Conservation (phyloP, 2,329 filamentous ascomycete genomes). For the Diaporthe batatas region DNA sequence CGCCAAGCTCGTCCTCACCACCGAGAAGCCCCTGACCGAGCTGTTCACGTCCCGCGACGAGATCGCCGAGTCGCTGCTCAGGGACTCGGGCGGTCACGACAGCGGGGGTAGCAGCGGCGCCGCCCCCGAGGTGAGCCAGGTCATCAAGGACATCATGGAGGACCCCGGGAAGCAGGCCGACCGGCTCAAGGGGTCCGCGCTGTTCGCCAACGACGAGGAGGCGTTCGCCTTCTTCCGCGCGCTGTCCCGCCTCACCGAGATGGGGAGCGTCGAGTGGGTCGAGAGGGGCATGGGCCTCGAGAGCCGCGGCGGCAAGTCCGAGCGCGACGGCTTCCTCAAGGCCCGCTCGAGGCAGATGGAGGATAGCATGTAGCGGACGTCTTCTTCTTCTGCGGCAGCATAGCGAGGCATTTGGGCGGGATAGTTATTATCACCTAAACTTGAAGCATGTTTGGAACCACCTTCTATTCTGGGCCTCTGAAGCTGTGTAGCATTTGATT, state of each 20-base stretch:
- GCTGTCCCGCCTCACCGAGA: conserved; percentile 85
- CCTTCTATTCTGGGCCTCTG: not conserved
- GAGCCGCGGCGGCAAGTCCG: conserved; percentile 72
- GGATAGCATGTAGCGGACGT: conserved; percentile 69
- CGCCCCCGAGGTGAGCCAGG: conserved; percentile 69
- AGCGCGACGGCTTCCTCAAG: conserved; percentile 75
- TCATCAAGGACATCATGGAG: conserved; percentile 86
- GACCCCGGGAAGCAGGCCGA: conserved; percentile 88
- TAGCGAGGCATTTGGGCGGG: conserved; percentile 33
- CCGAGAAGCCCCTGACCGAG: conserved; percentile 84
- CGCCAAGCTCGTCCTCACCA: conserved; percentile 95
- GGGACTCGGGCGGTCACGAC: conserved; percentile 58
- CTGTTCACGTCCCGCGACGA: conserved; percentile 85
- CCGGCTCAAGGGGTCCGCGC: conserved; percentile 84
- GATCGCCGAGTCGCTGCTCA: conserved; percentile 70
- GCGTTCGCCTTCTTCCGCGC: conserved; percentile 95
- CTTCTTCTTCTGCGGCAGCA: conserved; percentile 29
- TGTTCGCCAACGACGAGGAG: conserved; percentile 96
- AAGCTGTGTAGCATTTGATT: no score
- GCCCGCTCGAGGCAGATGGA: conserved; percentile 77
- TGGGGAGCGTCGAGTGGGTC: conserved; percentile 96
- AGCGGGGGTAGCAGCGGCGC: conserved; percentile 50
- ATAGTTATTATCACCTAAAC: not conserved
- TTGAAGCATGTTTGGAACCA: not conserved
- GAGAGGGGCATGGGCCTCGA: conserved; percentile 82